phyloP scores from a whole-genome alignment of 768 basidiomycete species.

The Ramaria rubella region DNA sequence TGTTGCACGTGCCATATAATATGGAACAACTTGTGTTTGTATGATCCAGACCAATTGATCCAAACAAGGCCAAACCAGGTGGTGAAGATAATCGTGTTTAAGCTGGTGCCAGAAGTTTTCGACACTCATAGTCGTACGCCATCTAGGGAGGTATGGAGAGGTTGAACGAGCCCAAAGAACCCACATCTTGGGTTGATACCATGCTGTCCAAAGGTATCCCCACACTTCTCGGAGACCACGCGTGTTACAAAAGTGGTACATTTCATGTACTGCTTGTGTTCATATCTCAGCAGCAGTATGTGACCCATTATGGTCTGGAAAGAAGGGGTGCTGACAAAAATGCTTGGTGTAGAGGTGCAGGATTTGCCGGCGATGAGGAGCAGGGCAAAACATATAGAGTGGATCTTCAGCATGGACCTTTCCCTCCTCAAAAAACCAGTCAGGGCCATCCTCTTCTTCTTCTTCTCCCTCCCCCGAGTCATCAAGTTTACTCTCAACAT shows the following conservation, averaged over 20 bases:
- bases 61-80: conserved; percentile 21
- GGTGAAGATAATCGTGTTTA: conserved; percentile 26
- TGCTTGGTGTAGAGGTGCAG: conserved; percentile 25
- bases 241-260: conserved; percentile 28
- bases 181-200: conserved; percentile 30
- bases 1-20: conserved; percentile 15
- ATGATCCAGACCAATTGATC: conserved; percentile 30
- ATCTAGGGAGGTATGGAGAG: conserved; percentile 18
- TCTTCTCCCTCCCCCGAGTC: conserved; percentile 12
- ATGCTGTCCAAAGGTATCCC: conserved; percentile 32
- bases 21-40: conserved; percentile 22
- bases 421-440: conserved; percentile 25
- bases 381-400: conserved; percentile 25
- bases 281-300: conserved; percentile 21
- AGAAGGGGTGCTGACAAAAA: conserved; percentile 25
- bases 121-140: conserved; percentile 27
- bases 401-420: conserved; percentile 16
- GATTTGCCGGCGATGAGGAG: conserved; percentile 21
- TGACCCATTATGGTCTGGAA: conserved; percentile 18
- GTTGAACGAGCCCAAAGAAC: conserved; percentile 28
- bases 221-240: conserved; percentile 28
- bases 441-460: conserved; percentile 23
- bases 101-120: conserved; percentile 29
- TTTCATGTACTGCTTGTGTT: conserved; percentile 24
- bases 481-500: not conserved